These are phyloP conservation scores for Penicillium brevicompactum DNA, from an alignment of 2,329 filamentous ascomycete species.

Conservation along the genomic window DNA sequence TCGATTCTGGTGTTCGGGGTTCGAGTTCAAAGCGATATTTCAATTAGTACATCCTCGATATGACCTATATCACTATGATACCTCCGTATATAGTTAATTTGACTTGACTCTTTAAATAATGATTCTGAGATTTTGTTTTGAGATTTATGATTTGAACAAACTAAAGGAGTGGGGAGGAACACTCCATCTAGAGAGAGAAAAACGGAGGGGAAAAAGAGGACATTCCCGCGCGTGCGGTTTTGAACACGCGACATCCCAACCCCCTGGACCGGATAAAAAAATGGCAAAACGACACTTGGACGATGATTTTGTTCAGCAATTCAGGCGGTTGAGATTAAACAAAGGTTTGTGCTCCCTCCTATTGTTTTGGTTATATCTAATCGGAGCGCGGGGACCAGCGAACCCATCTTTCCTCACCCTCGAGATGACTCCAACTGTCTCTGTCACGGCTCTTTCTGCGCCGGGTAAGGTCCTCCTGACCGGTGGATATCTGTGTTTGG, in stretches of 20 bases:
- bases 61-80: neutral
- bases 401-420: too few relatives aligned
- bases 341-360: too few relatives aligned
- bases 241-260: too few relatives aligned
- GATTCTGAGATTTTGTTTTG: neutral
- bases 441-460: slow-evolving; percentile 70
- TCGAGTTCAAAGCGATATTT: neutral
- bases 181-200: neutral
- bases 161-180: too few relatives aligned
- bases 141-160: neutral
- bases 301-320: too few relatives aligned
- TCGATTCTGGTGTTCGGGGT: neutral
- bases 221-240: too few relatives aligned
- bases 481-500: slow-evolving; percentile 92
- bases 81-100: neutral
- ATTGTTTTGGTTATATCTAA: neutral
- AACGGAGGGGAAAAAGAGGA: neutral
- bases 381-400: neutral
- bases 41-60: neutral
- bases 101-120: neutral
- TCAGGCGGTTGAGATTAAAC: too few relatives aligned
- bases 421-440: slow-evolving; percentile 24
- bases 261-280: neutral
- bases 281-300: too few relatives aligned
- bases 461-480: slow-evolving; percentile 95